Evolutionary conservation across 768 basidiomycete species (phyloP), one percentile per base, ranked within the genome.

Genomic region (Mycena leptocephala): DNA sequence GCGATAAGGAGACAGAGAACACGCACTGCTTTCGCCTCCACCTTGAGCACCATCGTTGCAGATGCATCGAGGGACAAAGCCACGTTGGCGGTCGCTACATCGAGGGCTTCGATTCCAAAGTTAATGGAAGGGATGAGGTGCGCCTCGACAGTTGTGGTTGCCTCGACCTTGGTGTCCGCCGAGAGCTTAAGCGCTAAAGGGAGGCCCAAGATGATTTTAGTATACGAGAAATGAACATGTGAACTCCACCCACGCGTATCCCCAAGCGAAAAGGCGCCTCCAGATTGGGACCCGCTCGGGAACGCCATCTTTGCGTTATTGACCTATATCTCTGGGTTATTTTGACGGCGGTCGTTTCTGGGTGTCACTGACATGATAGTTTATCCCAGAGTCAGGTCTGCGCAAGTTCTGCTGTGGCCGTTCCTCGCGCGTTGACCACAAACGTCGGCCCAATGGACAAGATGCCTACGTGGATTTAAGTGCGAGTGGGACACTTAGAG

Each of bases 401-500:
- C 82, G 85, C 82, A 16, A 89, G 71, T 51, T 87, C 85, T 30
- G 89, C 78, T 28, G 8, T 75, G 75, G 28, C 87, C 83, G 32
- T 73, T 81, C 2, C 85, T 84, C 69, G 85, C 80, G 13, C 83
- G 87, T 46, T 87, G 83, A 92, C 82, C 46, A 85, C 76, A 81
- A 91, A 89, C 3, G 87, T 84, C 5, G 91, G 90, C 0, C 90
- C 91, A 33, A 92, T 79, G 22, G 84, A 85, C 48, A 92, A 77
- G 58, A 92, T 85, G 4, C 90, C 84, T 87, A 33, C 22, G 13
- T 22, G 55, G 26, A 26, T 14, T 3, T 59, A 8, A 33, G 22
- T 35, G 5, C 20, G 5, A 20, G 56, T 18, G 16, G 22, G 10
- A 41, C 6, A 24, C 14, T 18, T 16, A n/a, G 5, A 32, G 11